These are phyloP conservation scores for Herpomyces periplanetae DNA, from an alignment of 2,329 filamentous ascomycete genomes.

Conservation along the genomic window DNA sequence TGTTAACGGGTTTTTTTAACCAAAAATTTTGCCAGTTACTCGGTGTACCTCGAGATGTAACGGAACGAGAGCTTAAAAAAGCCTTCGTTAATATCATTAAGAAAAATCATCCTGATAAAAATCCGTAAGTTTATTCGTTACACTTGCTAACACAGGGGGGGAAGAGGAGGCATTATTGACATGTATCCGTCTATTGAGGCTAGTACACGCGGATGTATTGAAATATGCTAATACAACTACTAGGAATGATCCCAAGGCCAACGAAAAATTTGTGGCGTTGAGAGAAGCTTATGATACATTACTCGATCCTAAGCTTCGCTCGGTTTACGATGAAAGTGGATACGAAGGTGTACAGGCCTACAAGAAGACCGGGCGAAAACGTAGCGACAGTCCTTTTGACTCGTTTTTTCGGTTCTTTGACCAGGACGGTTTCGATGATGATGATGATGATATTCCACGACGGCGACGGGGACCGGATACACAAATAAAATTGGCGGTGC, in stretches of 20 bases:
- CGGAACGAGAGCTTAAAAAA: constrained; percentile 59
- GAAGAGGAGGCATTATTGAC: not conserved
- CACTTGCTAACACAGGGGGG: not conserved
- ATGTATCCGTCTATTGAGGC: not conserved
- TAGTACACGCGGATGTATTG: no score
- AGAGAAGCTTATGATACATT: constrained; percentile 85
- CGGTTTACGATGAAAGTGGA: constrained; percentile 75
- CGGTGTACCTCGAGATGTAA: constrained; percentile 34
- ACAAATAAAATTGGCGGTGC: constrained; percentile 40
- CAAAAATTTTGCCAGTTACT: constrained; percentile 23
- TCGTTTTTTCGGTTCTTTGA: constrained; percentile 90
- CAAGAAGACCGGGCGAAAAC: constrained; percentile 24
- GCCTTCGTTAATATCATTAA: constrained; percentile 74
- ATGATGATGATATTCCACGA: constrained; percentile 24
- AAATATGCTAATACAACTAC: constrained; percentile 3
- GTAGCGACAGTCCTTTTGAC: constrained; percentile 31
- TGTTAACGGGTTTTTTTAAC: constrained; percentile 8
- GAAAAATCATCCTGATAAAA: constrained; percentile 91
- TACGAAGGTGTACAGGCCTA: constrained; percentile 63
- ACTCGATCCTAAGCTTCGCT: constrained; percentile 32
- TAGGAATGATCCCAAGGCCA: constrained; percentile 35
- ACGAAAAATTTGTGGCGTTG: constrained; percentile 68
- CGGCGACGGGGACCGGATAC: constrained; percentile 54
- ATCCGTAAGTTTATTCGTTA: constrained; percentile 21
- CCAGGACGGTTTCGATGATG: constrained; percentile 42